Evolutionary conservation across 805 yeast species (phyloP), one percentile per base, ranked within the genome.

Genomic region (Sugiyamaella americana): DNA sequence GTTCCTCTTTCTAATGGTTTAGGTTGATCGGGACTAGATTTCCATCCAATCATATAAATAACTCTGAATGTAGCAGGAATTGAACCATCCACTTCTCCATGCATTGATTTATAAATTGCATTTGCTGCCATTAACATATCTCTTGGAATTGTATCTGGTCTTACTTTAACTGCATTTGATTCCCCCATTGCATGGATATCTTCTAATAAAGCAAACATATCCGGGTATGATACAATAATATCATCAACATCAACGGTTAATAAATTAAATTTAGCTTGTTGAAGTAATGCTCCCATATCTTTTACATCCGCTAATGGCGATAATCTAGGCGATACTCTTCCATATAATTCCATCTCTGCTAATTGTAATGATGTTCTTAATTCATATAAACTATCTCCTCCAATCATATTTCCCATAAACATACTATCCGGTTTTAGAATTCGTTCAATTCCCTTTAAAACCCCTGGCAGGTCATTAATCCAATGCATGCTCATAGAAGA

Each of bases 21-120:
- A 2, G 89, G 87, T 60, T 84, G 87, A 42, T 65, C 60, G 4
- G 76, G 76, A 46, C 85, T 75, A 53, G 81, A 79, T 61, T 84
- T 87, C 95, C 95, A 87, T 2, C 95, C 95, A 59, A 87, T 84
- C 87, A 86, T 82, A 60, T 82, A 83, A 21, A 86, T 77, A 45
- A 87, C 76, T 50, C 87, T 69, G 65, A 77, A 87, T 0, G 95
- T 86, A 6, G 87, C 88, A 1, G 95, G 95, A n/a, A 86, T 61
- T 0, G 78, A 67, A 3, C 67, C 68, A 49, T 76, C 85, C 4
- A 61, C 61, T 41, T 80, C 82, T 1, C 87, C 88, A 60, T 87
- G 91, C 61, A 87, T 67, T 4, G 77, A 68, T 52, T 71, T 72
- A 62, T 87, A 87, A 30, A 87, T 84, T 21, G 85, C 82, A 50